These are phyloP conservation scores for Dothideomycetidae sp. DNA, from an alignment of 2,329 filamentous ascomycete genomes.

Conservation along the genomic window DNA sequence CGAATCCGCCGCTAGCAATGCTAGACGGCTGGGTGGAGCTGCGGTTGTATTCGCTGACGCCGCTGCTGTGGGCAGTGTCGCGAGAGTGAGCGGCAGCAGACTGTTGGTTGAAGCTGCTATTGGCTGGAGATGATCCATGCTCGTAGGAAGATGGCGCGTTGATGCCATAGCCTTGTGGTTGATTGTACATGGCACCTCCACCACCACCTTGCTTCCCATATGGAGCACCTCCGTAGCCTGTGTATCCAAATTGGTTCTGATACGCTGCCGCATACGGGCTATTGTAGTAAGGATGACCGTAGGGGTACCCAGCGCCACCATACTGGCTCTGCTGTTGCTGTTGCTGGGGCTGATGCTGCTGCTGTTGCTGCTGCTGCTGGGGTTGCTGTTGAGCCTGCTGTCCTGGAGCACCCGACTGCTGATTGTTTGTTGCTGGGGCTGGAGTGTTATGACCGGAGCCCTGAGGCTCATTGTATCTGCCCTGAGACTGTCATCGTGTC, in stretches of 20 bases:
- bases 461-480: constrained; percentile 60
- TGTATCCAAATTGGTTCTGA: constrained; percentile 46
- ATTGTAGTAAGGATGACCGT: constrained; percentile 45
- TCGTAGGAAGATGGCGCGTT: constrained; percentile 44
- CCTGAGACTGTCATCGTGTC: constrained; percentile 50
- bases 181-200: constrained; percentile 46
- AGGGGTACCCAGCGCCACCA: constrained; percentile 41
- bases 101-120: constrained; percentile 38
- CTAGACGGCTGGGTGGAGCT: constrained; percentile 39
- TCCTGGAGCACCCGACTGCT: constrained; percentile 30
- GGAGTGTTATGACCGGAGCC: constrained; percentile 86
- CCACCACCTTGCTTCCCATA: constrained; percentile 33
- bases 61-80: constrained; percentile 32
- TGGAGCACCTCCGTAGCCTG: constrained; percentile 33
- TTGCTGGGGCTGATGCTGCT: constrained; percentile 28
- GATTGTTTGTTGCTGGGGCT: constrained; percentile 52
- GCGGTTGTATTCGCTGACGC: constrained; percentile 46
- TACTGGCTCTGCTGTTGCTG: constrained; percentile 40
- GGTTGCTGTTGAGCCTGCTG: constrained; percentile 30
- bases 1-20: constrained; percentile 37
- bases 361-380: constrained; percentile 19
- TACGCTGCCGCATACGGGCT: constrained; percentile 50
- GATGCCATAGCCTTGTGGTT: constrained; percentile 46
- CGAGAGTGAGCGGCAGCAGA: constrained; percentile 30
- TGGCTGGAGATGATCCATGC: constrained; percentile 48